Conservation (phyloP, 2,329 filamentous ascomycete species). For the Colletotrichum tabaci region DNA sequence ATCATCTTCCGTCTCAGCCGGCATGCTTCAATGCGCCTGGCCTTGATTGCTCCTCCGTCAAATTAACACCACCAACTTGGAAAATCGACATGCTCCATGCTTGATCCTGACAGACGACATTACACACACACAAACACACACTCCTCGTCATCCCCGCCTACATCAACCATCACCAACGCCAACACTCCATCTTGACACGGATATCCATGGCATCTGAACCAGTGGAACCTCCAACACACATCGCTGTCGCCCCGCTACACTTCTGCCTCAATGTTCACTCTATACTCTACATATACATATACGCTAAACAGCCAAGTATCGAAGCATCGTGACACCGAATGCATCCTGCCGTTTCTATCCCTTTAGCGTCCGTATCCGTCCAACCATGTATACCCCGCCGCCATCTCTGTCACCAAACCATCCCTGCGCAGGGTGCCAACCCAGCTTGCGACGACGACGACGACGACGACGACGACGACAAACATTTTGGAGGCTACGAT, state of each 20-base stretch:
- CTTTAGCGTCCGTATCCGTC: conserved; percentile 36
- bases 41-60: not conserved
- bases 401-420: not conserved
- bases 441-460: conserved; percentile 12
- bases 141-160: not conserved
- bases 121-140: not conserved
- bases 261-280: not conserved
- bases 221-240: conserved; percentile 30
- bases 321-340: conserved; percentile 32
- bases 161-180: not conserved
- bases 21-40: not conserved
- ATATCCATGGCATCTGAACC: conserved; percentile 26
- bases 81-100: conserved; percentile 6
- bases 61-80: not conserved
- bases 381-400: conserved; percentile 21
- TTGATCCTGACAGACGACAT: conserved; percentile 2
- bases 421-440: conserved; percentile 30
- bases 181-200: conserved; percentile 19
- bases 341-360: conserved; percentile 28
- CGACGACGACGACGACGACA: conserved; percentile 14
- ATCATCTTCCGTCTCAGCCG: not conserved
- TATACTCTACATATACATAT: not conserved
- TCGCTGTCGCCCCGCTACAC: conserved; percentile 16
- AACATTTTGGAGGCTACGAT: not conserved
- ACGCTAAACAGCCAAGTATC: conserved; percentile 5